Evolutionary conservation across 2,329 filamentous ascomycete genomes (phyloP).

Genomic region (Claviceps sp.): DNA sequence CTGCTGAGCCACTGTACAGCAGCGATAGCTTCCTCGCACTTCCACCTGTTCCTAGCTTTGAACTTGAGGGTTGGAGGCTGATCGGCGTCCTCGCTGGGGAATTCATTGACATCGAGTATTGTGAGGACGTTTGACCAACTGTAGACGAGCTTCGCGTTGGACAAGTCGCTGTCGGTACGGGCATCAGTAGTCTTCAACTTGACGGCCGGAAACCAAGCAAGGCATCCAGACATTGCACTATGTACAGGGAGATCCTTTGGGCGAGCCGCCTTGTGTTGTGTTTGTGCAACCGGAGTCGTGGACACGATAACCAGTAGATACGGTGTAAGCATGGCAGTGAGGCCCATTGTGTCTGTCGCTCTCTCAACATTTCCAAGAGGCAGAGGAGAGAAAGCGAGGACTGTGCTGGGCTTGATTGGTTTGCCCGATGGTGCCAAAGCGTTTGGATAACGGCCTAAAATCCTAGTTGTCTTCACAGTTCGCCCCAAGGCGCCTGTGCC

Average conservation of each 20-base stretch:
- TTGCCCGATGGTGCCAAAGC: constrained; percentile 48
- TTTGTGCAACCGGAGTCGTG: constrained; percentile 89
- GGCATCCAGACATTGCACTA: constrained; percentile 80
- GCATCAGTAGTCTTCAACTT: constrained; percentile 68
- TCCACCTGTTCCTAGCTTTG: constrained; percentile 74
- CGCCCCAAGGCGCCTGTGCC: constrained; percentile 78
- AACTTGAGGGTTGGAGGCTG: constrained; percentile 71
- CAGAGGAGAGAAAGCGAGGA: constrained; percentile 79
- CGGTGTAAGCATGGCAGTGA: constrained; percentile 91
- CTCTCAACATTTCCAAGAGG: constrained; percentile 92
- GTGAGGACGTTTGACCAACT: constrained; percentile 99
- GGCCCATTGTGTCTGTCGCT: constrained; percentile 70
- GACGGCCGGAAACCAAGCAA: constrained; percentile 96
- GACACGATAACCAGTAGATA: constrained; percentile 95
- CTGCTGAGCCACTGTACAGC: constrained; percentile 93
- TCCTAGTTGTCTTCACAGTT: constrained; percentile 76
- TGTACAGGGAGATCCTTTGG: constrained; percentile 87
- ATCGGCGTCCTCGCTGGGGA: constrained; percentile 53
- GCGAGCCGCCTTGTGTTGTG: constrained; percentile 82
- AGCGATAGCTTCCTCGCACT: constrained; percentile 87
- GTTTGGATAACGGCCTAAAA: constrained; percentile 81
- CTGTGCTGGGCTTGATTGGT: constrained; percentile 78
- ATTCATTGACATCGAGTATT: constrained; percentile 74
- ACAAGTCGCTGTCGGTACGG: constrained; percentile 52
- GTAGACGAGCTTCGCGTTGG: constrained; percentile 81